Conservation (phyloP, 805 yeast species). For the Yarrowia bubula region DNA sequence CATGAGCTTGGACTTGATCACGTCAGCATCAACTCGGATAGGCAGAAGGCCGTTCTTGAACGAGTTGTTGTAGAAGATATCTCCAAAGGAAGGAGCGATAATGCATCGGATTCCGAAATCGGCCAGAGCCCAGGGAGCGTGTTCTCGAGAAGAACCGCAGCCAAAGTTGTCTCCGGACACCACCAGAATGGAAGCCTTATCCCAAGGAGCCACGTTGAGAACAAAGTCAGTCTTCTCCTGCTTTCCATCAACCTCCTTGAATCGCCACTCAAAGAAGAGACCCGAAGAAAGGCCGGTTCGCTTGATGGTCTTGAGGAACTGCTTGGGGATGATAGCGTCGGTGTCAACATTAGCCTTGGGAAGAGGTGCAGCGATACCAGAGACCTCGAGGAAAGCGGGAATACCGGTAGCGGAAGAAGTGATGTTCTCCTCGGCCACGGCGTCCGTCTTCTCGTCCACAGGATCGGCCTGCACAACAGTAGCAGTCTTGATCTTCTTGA, state of each 20-base stretch:
- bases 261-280: constrained; percentile 87
- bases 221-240: constrained; percentile 77
- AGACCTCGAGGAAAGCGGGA: constrained; percentile 70
- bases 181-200: constrained; percentile 74
- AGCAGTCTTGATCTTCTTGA: constrained; percentile 3
- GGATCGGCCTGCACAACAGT: constrained; percentile 24
- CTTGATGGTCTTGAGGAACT: constrained; percentile 94
- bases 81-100: constrained; percentile 98
- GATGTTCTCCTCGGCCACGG: constrained; percentile 36
- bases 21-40: constrained; percentile 79
- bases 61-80: constrained; percentile 95
- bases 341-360: constrained; percentile 96
- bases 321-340: constrained; percentile 96
- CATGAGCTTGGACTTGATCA: constrained; percentile 65
- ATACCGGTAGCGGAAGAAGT: constrained; percentile 52
- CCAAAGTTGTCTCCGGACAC: constrained; percentile 98
- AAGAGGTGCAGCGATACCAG: constrained; percentile 90
- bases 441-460: constrained; percentile 42
- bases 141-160: constrained; percentile 98
- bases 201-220: constrained; percentile 81
- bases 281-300: constrained; percentile 91
- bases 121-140: constrained; percentile 98
- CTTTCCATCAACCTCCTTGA: constrained; percentile 56
- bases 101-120: constrained; percentile 95
- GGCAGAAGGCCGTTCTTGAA: constrained; percentile 95